Base-by-base conservation (phyloP, 1,284 basidiomycete species). In the Apiotrichum mycotoxinovorans region DNA sequence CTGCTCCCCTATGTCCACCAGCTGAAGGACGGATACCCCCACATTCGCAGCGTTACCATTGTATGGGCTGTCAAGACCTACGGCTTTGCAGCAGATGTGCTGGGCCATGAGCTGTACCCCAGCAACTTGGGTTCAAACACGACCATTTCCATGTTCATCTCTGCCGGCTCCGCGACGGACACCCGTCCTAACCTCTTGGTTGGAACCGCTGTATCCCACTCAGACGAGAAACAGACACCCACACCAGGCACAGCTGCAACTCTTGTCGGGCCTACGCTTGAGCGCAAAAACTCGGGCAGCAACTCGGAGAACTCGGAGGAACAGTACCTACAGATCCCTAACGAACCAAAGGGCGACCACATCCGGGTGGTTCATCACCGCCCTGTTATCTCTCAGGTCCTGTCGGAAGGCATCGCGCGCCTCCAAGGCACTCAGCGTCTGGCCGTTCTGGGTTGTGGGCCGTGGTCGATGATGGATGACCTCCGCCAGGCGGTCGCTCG, bases 391-490 rank as follows among this genome's bases (percentile, higher is more conserved):
- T 12, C 25, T 1, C 34, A 27, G 4, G n/a, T 66, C 9, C 27
- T 68, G 10, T 12, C 48, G 1, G 11, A 30, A 1, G 42, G 43
- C 1, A 25, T 64, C 17, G 20, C 14, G 1, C 44, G 33, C 7
- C 40, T 66, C 2, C 59, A 61, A 0, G 63, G 64, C 8, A 42
- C 46, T 1, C 62, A 66, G 44, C 57, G 61, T 33, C 41, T 71
- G 14, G 67, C 62, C 8, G 60, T 71, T 3, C 48, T 67, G 14
- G 56, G 58, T 1, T 71, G 69, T 43, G 69, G 69, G 10, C 68
- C 68, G 1, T 54, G 43, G 5, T 46, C n/a, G 4, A 68, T 68
- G 68, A 63, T 63, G 49, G 67, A 70, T 43, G 66, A 68, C 27
- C 30, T 70, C 53, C 45, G 68, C 25, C 35, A 40, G 41, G 62